Evolutionary conservation across 306 rosid species (phyloP), one percentile per base, ranked within the genome.

Genomic region (Trifolium fragiferum): DNA sequence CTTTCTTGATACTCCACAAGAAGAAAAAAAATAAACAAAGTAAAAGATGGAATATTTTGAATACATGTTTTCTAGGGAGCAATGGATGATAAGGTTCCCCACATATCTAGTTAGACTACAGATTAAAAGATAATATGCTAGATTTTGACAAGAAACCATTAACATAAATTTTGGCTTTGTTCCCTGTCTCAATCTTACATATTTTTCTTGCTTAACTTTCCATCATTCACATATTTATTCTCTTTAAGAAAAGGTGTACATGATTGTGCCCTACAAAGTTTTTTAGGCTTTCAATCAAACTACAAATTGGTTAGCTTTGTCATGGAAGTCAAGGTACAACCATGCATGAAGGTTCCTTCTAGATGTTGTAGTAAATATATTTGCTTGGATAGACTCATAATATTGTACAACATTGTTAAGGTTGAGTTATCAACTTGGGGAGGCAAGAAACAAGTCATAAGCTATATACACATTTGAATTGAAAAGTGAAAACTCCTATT

Each of bases 71-170:
- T 84, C 80, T 84, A 86, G 75, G 85, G 82, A 81, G 86, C 85
- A 75, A 81, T 64, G 81, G 87, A 74, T 78, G 85, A 76, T 80
- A 73, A 81, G 87, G 81, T 81, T 73, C 90, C 90, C 91, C 83
- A 87, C 91, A 90, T 74, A 90, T 90, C 87, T 78, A 75, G 32
- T 59, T 60, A 76, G 74, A 83, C 83, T 83, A 75, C 51, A 87
- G 85, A 88, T 43, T 87, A 88, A 84, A 85, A 87, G 91, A 87
- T 85, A 84, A 85, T 86, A 74, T 88, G 91, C 90, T 79, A 87
- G 92, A 93, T 89, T 89, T 89, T 88, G 88, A 90, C 87, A 90
- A 84, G 95, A 90, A 84, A 80, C 95, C 93, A 89, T 92, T 92
- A 84, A 83, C 92, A 84, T 81, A 66, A 76, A 64, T 75, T 79